Conservation (phyloP, 371 early-diverging fungal genomes). For the Syncephalastrum racemosum region DNA sequence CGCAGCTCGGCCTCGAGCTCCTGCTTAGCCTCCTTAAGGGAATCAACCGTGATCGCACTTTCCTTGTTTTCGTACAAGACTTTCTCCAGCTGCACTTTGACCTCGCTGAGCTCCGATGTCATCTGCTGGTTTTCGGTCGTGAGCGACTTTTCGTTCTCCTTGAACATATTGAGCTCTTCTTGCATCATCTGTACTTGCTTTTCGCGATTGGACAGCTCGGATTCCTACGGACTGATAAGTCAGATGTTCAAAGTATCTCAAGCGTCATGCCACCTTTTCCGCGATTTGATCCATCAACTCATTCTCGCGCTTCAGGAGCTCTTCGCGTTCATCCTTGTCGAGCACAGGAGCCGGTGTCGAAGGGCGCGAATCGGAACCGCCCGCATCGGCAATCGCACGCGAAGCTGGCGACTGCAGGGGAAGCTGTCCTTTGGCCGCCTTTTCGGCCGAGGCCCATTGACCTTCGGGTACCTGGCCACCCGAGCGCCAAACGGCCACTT, state of each 20-base stretch:
- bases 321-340: conserved; percentile 87
- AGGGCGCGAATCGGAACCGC: conserved; percentile 55
- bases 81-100: conserved; percentile 82
- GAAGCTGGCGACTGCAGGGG: conserved; percentile 40
- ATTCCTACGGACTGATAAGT: conserved; percentile 36
- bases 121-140: conserved; percentile 71
- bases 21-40: conserved; percentile 78
- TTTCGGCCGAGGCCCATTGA: conserved; percentile 73
- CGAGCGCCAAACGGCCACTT: conserved; percentile 84
- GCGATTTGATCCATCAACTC: conserved; percentile 86
- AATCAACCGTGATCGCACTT: conserved; percentile 75
- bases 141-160: conserved; percentile 54
- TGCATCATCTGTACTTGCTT: conserved; percentile 53
- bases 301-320: conserved; percentile 88
- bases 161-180: conserved; percentile 65
- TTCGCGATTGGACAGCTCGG: conserved; percentile 55
- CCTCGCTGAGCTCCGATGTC: conserved; percentile 64
- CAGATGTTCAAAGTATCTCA: neutral
- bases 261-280: conserved; percentile 54
- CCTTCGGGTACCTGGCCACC: conserved; percentile 72
- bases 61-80: conserved; percentile 85
- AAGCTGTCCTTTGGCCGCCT: conserved; percentile 49
- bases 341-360: conserved; percentile 74
- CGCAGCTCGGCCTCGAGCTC: conserved; percentile 70
- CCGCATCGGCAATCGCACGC: conserved; percentile 28